Evolutionary conservation across 2,329 filamentous ascomycete species (phyloP), one percentile per base, ranked within the genome.

Genomic region (Colletotrichum abscissum): DNA sequence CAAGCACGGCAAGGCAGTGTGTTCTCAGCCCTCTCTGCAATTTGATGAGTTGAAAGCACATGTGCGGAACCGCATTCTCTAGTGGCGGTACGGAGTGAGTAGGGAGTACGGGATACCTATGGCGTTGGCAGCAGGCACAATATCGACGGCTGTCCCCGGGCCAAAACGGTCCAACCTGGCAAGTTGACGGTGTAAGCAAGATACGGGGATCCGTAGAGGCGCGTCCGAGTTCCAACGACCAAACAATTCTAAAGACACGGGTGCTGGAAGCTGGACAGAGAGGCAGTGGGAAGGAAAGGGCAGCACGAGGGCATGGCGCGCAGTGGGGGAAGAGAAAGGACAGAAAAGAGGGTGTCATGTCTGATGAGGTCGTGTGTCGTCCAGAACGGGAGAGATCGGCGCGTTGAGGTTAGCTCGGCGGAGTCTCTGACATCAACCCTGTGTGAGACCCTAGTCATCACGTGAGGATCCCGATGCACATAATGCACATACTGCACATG

Each of bases 311-410:
- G 60, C 58, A 60, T 26, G 12, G 58, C 22, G 58, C 35, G n/a
- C 33, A 38, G 54, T 58, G 67, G 54, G 59, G 24, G 30, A 46
- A 46, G 24, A 65, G 56, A 24, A 54, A 33, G 49, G 30, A 33
- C 22, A 24, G 26, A 67, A 42, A 63, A 55, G 63, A 57, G 42
- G 65, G 62, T 55, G 63, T 68, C 52, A 72, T 75, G 72, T 69
- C 69, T 56, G 74, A 68, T 75, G 74, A 75, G 72, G 74, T 75
- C 72, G 74, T 75, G 72, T 64, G 69, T 66, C 54, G 60, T 73
- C 69, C 57, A 55, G 63, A 63, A 67, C 19, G 63, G 74, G 59
- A 74, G 74, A 56, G 74, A 75, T 75, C 74, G 64, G 68, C 74
- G 35, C 11, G 38, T 58, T 65, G 55, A 63, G 63, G 67, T 28